Conservation (phyloP, 2,329 filamentous ascomycete species). For the Hymenoscyphus fraxineus region DNA sequence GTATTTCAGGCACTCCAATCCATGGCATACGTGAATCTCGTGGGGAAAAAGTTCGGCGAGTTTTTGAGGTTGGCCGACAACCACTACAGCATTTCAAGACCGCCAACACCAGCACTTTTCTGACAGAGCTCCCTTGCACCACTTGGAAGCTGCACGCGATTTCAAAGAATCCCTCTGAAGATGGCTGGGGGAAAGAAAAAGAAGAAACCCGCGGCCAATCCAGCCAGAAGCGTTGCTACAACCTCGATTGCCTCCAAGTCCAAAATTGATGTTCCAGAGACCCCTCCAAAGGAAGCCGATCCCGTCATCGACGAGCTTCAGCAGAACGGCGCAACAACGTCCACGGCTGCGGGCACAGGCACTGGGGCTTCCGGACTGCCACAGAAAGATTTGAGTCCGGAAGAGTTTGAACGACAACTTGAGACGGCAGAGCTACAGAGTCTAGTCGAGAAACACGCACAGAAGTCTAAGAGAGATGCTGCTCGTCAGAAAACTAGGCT, state of each 20-base stretch:
- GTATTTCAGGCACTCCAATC: background rate
- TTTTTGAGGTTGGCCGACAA: background rate
- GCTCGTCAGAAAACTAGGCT: constrained; percentile 71
- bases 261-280: constrained; percentile 53
- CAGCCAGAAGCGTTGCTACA: constrained; percentile 88
- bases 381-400: constrained; percentile 62
- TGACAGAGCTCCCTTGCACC: background rate
- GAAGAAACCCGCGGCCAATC: constrained; percentile 85
- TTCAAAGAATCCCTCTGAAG: constrained; percentile 4
- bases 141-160: background rate
- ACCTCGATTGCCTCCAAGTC: constrained; percentile 85
- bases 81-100: constrained; percentile 3
- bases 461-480: constrained; percentile 76
- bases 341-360: constrained; percentile 12
- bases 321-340: constrained; percentile 16
- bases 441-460: constrained; percentile 77
- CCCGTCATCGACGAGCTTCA: constrained; percentile 13
- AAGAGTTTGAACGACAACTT: constrained; percentile 85
- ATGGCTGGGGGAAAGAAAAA: constrained; percentile 71
- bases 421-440: constrained; percentile 88
- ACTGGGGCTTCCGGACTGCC: constrained; percentile 6
- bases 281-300: constrained; percentile 18
- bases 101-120: constrained; percentile 5
- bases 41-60: constrained; percentile 9
- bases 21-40: background rate